Evolutionary conservation across 345 rosid genomes (phyloP), one percentile per base, ranked within the genome.

Genomic region (Stellera chamaejasme): DNA sequence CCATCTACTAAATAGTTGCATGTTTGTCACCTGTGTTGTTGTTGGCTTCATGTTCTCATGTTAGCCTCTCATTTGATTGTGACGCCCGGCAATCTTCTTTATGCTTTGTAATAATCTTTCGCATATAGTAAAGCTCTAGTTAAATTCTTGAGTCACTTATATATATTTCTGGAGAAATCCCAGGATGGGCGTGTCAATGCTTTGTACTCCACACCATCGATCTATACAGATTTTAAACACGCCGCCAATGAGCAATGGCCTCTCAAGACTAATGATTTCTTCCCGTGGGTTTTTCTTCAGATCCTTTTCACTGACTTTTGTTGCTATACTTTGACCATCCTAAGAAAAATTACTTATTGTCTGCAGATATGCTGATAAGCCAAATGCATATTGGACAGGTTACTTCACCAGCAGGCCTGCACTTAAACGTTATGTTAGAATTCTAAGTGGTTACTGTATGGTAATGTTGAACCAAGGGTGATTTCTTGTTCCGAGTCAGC

Each of bases 151-250:
- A 23, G 50, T 64, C 27, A 50, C 48, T 27, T 26, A 66, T 54
- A 50, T 44, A 32, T 61, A 55, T 44, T 11, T 46, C 28, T 75
- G 67, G 53, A 64, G 32, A 66, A 74, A 28, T 58, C 54, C 28
- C 62, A 88, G 98, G 98, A 91, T 79, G 95, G 98, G 57, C 95
- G 95, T 67, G 70, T 91, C 47, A 88, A 91, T 83, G 98, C 80
- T 75, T 65, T 91, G 9, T 91, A 88, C 74, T 91, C 98, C 28
- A 83, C 95, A 48, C 95, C 98, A 12, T 85, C 96, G 63, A 76
- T 85, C 62, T 85, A 91, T 50, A 91, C 98, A 10, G 98, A 88
- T 77, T 83, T 84, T 64, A 88, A 91, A 79, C 41, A 75, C 73
- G 86, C 81, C 28, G 80, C 88, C 50, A 67, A 85, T 58, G 95